Base-by-base conservation (phyloP, 2,329 filamentous ascomycete species). In the Colletotrichum caudatum region DNA sequence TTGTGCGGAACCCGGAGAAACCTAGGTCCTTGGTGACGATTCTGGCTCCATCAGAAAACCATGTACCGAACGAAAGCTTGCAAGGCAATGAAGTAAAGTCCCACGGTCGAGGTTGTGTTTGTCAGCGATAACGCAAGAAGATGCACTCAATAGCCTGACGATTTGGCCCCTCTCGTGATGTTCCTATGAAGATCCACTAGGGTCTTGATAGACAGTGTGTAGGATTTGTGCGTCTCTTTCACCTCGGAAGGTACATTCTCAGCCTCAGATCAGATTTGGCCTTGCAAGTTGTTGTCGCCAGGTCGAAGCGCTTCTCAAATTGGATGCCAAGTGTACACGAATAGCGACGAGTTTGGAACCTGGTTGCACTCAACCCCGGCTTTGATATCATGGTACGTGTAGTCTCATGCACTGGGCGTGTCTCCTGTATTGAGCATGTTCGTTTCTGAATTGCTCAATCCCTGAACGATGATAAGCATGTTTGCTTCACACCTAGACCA, bases 21-120 rank as follows among this genome's bases (percentile, higher is more conserved):
- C 65, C 65, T 53, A 46, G 37, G 37, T 59, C 46, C 37, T 48
- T 20, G 29, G 5, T 71, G 65, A 4, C 1, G 16, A 1, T 23
- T 1, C 2, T 0, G 2, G 9, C 20, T 0, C 26, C 6, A 37
- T 16, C 23, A 58, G 23, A 23, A 23, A 6, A 37, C n/a, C 53
- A 71, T 69, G 7, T 63, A 62, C 44, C 41, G 9, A 66, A 41
- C 41, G 9, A 66, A 41, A 39, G 29, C 6, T 16, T 14, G 9
- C 60, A 12, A 11, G 3, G 23, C 16, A 20, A 12, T 6, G 5
- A 57, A 18, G 29, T 18, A 23, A 20, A 53, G 35, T 57, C 35
- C 35, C 35, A 39, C 11, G n/a, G 14, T 20, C 2, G 33, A 8
- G 48, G 11, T 51, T 29, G 3, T 12, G 14, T 20, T 26, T 57